Evolutionary conservation across 2,329 filamentous ascomycete genomes (phyloP), one percentile per base, ranked within the genome.

Genomic region (Sarocladium strictum): DNA sequence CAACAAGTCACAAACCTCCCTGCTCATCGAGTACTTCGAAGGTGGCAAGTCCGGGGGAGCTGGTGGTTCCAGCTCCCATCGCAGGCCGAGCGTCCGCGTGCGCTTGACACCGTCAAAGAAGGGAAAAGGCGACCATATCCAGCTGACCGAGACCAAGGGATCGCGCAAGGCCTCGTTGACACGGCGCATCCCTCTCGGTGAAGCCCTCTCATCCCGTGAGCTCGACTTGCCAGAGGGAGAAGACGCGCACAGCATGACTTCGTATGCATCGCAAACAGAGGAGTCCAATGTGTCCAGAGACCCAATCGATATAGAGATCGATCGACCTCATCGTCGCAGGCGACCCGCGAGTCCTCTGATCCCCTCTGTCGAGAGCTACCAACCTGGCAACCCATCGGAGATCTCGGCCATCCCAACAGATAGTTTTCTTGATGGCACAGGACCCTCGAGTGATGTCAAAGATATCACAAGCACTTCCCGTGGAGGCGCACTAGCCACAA

Each of bases 1-100:
- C 58, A 80, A 75, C 65, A 73, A 82, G 63, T 96, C 90, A 45
- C 91, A 96, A 74, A 96, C 92, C 35, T 95, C 90, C 55, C 78
- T 97, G 61, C 78, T 97, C 63, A 97, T 97, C 64, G 92, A 97
- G 73, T 96, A 96, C 71, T 97, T 95, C 65, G 92, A 96, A 72
- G 89, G 85, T 61, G 84, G 86, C 59, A 92, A 89, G 54, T 71
- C 77, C 11, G 23, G 49, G 10, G 49, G 26, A 55, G 75, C 76
- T 59, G 67, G 72, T n/a, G 68, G 72, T 40, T 74, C 80, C 55
- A 77, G 77, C 62, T 76, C 77, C 62, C 80, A 84, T 62, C 86
- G 87, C 63, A 85, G 88, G 62, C 91, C 92, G 12, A 96, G 90
- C 67, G 90, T 97, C 54, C 82, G 81, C 65, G 78, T 88, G 70